Conservation (phyloP, 1,139 yeast species). For the Meyerozyma elateridarum region DNA sequence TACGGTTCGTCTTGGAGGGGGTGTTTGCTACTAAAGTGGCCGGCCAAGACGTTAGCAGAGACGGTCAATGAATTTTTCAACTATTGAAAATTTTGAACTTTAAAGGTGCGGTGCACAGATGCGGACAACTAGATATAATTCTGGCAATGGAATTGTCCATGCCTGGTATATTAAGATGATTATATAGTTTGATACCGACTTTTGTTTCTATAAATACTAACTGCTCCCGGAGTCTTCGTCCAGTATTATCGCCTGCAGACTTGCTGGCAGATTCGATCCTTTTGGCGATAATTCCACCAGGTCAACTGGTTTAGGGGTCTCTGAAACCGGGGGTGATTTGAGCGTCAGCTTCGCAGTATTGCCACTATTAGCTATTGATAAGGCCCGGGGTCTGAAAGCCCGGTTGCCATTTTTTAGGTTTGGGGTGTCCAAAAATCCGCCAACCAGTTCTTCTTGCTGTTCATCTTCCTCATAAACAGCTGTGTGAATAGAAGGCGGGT, state of each 20-base stretch:
- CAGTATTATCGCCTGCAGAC: conserved; percentile 2
- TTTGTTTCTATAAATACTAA: too few relatives aligned
- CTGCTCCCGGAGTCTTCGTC: too few relatives aligned
- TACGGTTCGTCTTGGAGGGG: conserved; percentile 41
- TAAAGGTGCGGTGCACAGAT: background rate
- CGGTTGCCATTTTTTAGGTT: background rate
- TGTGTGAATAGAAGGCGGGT: background rate
- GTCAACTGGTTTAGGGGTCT: too few relatives aligned
- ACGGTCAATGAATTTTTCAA: conserved; percentile 8
- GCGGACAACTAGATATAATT: background rate
- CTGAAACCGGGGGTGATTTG: conserved; percentile 2
- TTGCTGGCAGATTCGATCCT: too few relatives aligned
- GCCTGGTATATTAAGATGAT: too few relatives aligned
- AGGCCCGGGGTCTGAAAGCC: background rate
- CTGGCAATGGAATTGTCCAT: too few relatives aligned
- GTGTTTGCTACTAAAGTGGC: conserved; percentile 24
- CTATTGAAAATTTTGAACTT: background rate
- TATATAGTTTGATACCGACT: too few relatives aligned
- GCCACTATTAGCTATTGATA: too few relatives aligned
- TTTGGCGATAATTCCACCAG: too few relatives aligned
- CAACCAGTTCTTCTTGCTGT: conserved; percentile 1
- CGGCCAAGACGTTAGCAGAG: conserved; percentile 8
- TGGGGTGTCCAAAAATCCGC: conserved; percentile 3
- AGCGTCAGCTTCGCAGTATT: background rate
- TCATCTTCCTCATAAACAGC: background rate